Percentiles rank a stretch among this genome's conserved stretches.
Evolutionary conservation across 2,329 filamentous ascomycete species (phyloP).

Genomic region (Sporothrix brunneoviolacea): DNA sequence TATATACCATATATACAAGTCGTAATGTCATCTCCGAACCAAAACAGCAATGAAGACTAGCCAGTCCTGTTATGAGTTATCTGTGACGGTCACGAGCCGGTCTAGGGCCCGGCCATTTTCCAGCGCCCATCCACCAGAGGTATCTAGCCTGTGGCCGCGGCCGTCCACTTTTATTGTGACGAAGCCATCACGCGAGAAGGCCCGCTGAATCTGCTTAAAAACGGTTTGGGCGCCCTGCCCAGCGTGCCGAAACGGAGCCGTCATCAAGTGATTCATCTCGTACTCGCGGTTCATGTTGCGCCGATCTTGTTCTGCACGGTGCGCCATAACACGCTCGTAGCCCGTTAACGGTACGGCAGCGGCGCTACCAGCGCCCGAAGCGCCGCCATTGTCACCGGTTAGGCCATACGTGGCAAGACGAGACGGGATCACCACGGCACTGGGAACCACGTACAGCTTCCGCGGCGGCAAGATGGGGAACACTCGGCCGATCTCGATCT

Average conservation of each 20-base stretch:
- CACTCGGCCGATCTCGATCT: slow-evolving; percentile 45
- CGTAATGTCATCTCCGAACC: too few relatives aligned
- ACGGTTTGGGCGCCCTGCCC: slow-evolving; percentile 34
- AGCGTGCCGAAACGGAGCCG: slow-evolving; percentile 49
- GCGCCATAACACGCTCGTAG: slow-evolving; percentile 22
- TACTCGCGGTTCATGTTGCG: slow-evolving; percentile 39
- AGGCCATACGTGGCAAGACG: slow-evolving; percentile 27
- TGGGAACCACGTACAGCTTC: slow-evolving; percentile 33
- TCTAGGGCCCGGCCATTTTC: slow-evolving; percentile 57
- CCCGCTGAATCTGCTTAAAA: slow-evolving; percentile 40
- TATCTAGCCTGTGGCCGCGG: slow-evolving; percentile 43
- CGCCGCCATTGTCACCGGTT: slow-evolving; percentile 2
- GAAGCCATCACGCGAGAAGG: slow-evolving; percentile 52
- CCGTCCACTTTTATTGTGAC: slow-evolving; percentile 42
- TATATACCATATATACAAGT: too few relatives aligned
- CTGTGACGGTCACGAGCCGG: slow-evolving; percentile 35
- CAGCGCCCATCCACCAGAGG: slow-evolving; percentile 50
- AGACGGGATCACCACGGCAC: slow-evolving; percentile 31
- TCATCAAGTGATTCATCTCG: slow-evolving; percentile 50
- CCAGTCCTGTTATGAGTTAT: too few relatives aligned
- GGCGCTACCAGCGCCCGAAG: neutral
- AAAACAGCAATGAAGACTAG: too few relatives aligned
- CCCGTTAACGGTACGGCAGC: neutral
- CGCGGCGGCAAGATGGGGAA: slow-evolving; percentile 42
- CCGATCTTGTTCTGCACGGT: slow-evolving; percentile 32